These are phyloP conservation scores for Fomitopsis serialis DNA, from an alignment of 768 basidiomycete species.

Conservation along the genomic window DNA sequence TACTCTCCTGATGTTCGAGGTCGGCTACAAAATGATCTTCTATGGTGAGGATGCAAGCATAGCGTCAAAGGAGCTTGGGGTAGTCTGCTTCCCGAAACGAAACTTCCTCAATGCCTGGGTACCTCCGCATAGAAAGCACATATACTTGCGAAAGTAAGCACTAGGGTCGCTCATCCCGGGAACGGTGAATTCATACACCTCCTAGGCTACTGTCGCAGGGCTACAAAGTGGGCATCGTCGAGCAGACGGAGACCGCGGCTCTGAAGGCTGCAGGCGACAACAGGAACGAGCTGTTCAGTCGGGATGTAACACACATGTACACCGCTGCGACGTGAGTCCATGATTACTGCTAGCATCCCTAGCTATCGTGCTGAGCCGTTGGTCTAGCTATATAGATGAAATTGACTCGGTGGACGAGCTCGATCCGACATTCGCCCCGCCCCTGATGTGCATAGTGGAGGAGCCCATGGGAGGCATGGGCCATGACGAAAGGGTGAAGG, in stretches of 20 bases:
- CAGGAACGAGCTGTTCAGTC: constrained; percentile 65
- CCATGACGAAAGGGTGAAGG: constrained; percentile 38
- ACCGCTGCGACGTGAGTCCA: constrained; percentile 79
- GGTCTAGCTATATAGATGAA: constrained; percentile 73
- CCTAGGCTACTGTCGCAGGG: constrained; percentile 69
- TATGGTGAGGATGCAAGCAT: constrained; percentile 83
- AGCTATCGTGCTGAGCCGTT: background rate
- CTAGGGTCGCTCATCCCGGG: background rate
- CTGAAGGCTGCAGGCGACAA: constrained; percentile 81
- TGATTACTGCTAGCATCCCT: background rate
- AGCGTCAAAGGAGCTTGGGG: constrained; percentile 73
- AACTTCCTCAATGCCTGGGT: constrained; percentile 76
- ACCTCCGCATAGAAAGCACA: constrained; percentile 58
- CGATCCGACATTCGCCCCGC: constrained; percentile 52
- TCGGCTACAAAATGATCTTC: constrained; percentile 82
- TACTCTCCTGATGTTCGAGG: constrained; percentile 71
- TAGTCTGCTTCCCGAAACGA: constrained; percentile 64
- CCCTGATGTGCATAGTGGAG: constrained; percentile 76
- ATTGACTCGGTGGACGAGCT: constrained; percentile 59
- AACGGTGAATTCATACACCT: background rate
- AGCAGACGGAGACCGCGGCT: constrained; percentile 84
- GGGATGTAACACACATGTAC: constrained; percentile 72
- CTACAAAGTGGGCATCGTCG: constrained; percentile 77
- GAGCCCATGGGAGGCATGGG: constrained; percentile 34
- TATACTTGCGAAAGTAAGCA: constrained; percentile 72